Base-by-base conservation (phyloP, 768 basidiomycete species). In the Scleroderma citrinum region DNA sequence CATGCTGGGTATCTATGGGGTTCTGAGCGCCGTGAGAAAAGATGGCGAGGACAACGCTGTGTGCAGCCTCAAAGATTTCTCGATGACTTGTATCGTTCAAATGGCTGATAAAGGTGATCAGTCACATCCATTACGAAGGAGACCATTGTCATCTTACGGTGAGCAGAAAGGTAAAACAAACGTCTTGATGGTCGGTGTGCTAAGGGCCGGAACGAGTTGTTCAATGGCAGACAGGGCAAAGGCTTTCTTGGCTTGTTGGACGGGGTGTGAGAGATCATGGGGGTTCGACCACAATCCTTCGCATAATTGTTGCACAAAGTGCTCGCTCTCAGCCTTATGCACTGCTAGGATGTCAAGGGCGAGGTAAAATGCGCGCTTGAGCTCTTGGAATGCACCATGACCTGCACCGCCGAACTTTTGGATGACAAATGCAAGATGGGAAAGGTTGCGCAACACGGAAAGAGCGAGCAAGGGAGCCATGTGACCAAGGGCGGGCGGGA, bases 31-130 rank as follows among this genome's bases (percentile, higher is more conserved):
- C 74, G 24, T 80, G 73, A 10, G 85, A 76, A 59, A 91, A 84
- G 35, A 90, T 72, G 4, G 90, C 76, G 13, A 94, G 71, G 31
- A 93, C 68, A 23, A 88, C 87, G 8, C 91, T 92, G 62, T 93
- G 92, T 1, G 90, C 82, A 0, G 88, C 85, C 63, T 94, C 91
- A 57, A 82, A 93, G n/a, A 81, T 81, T 54, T 92, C 86, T 30
- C 85, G 80, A 54, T 87, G 72, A 13, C 48, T 49, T 2, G 80
- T 56, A 49, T 82, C 75, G 46, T 70, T 73, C 24, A 91, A 71
- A 60, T 85, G 77, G 16, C 88, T 90, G 56, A 36, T 40, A 38
- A 19, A 31, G 49, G 35, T 40, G 29, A 34, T 48, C 24, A 43
- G 30, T 29, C 24, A 26, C 19, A 32, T 10, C 14, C 3, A 29